phyloP scores from a whole-genome alignment of 805 yeast species.

The Phaffomyces thermotolerans region DNA sequence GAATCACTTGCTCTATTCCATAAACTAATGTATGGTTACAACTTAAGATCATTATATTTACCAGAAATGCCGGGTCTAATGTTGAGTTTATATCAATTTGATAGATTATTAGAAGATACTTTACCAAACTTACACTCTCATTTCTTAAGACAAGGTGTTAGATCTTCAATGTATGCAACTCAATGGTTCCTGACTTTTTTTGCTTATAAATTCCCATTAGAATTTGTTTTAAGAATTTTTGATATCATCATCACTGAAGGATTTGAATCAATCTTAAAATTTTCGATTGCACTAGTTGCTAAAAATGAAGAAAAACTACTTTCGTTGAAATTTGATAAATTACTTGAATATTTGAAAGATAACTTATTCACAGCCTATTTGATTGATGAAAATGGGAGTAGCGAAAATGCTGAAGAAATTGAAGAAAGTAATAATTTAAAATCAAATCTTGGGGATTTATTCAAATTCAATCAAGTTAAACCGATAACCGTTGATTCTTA shows the following conservation, averaged over 20 bases:
- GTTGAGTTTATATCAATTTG: constrained; percentile 80
- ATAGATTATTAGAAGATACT: constrained; percentile 71
- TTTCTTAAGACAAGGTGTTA: constrained; percentile 76
- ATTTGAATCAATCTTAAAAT: constrained; percentile 73
- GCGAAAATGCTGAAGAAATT: constrained; percentile 24
- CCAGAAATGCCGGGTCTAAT: constrained; percentile 95
- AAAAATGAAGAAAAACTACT: constrained; percentile 57
- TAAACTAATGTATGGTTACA: constrained; percentile 77
- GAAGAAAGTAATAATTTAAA: constrained; percentile 14
- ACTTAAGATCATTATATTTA: constrained; percentile 66
- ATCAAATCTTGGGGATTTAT: constrained; percentile 11
- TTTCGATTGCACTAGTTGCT: constrained; percentile 74
- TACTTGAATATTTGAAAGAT: constrained; percentile 73
- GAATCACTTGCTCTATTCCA: constrained; percentile 82
- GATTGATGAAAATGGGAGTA: constrained; percentile 12
- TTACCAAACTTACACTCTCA: constrained; percentile 71
- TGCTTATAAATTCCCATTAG: constrained; percentile 90
- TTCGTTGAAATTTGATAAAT: constrained; percentile 62
- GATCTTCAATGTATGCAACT: constrained; percentile 92
- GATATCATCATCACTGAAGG: constrained; percentile 92
- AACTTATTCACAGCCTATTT: constrained; percentile 67
- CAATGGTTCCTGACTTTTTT: constrained; percentile 96
- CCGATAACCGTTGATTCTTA: constrained; percentile 33
- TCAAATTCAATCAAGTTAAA: constrained; percentile 8
- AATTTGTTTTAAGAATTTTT: constrained; percentile 77